Base-by-base conservation (phyloP, 805 yeast genomes). In the Cephaloascus albidus region DNA sequence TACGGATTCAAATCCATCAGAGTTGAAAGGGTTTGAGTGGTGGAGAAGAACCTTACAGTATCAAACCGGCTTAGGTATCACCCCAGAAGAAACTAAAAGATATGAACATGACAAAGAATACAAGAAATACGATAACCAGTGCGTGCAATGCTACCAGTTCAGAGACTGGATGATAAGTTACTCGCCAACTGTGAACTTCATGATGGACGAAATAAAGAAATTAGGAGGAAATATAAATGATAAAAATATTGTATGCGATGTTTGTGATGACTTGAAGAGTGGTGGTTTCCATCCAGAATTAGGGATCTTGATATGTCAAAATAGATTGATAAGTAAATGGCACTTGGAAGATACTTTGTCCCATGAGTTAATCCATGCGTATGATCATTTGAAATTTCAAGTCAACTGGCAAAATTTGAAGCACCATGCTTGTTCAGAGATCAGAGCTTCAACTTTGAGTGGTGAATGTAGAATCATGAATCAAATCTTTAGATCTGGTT, bases 361-460 rank as follows among this genome's bases (percentile, higher is more conserved):
- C 2, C 98, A 93, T 55, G 98, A 93, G 55, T 68, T 93, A 57
- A 78, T 93, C 27, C 98, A 93, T 59, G 93, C 88, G 45, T 93
- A 86, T 59, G 98, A 93, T 60, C 81, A 88, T 53, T 66, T 85
- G 46, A 82, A 87, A 57, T 93, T 93, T 67, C 68, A 86, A 40
- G 88, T 93, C 2, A 86, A 93, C 58, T 84, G 96, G 83, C 53
- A 71, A 40, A 77, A 90, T 58, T 64, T 93, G 53, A 76, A 78
- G 52, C 98, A 93, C 54, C 97, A 90, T 55, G 98, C 98, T 1
- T 93, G 98, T 58, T 81, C 97, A 1, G 98, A 93, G 58, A 86
- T 93, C 38, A 70, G 98, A 43, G 98, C 98, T 0, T 81, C 94
- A 10, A 81, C 87, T 48, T 68, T 93, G 18, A 83, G 95, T 54